Evolutionary conservation across 805 yeast genomes (phyloP).

Genomic region (Wickerhamomyces bovis): DNA sequence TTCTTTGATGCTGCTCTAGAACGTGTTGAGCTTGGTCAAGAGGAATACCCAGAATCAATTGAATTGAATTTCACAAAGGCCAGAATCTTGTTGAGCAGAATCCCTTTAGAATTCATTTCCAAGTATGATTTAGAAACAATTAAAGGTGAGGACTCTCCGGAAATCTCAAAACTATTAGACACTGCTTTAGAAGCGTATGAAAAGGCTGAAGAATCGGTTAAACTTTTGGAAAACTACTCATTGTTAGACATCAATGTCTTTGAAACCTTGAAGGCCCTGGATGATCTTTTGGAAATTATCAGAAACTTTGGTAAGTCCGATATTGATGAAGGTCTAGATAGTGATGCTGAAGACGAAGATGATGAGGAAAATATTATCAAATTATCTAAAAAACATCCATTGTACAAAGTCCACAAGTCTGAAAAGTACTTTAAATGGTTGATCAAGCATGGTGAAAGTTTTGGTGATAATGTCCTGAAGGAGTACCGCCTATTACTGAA

Average conservation of each 20-base stretch:
- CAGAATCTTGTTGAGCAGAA: constrained; percentile 48
- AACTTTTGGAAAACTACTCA: constrained; percentile 22
- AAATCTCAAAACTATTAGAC: constrained; percentile 37
- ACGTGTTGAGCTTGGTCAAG: constrained; percentile 55
- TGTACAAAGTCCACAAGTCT: constrained; percentile 34
- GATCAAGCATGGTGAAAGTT: constrained; percentile 20
- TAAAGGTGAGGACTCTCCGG: constrained; percentile 20
- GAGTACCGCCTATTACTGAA: constrained; percentile 11
- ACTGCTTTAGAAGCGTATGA: constrained; percentile 42
- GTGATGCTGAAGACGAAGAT: constrained; percentile 43
- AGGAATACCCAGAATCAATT: constrained; percentile 38
- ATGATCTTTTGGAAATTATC: constrained; percentile 63
- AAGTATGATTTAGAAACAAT: constrained; percentile 39
- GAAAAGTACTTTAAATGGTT: constrained; percentile 49
- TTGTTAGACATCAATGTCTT: constrained; percentile 37
- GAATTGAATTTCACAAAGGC: constrained; percentile 48
- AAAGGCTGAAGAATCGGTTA: constrained; percentile 29
- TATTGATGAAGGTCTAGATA: constrained; percentile 53
- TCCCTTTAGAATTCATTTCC: constrained; percentile 54
- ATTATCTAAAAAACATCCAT: constrained; percentile 49
- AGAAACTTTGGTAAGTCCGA: constrained; percentile 56
- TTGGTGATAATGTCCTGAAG: constrained; percentile 16
- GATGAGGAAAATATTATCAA: constrained; percentile 30
- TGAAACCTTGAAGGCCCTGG: constrained; percentile 51
- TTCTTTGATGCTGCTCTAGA: constrained; percentile 71